Conservation (phyloP, 1,139 yeast species). For the Saccharomyces hybrid region DNA sequence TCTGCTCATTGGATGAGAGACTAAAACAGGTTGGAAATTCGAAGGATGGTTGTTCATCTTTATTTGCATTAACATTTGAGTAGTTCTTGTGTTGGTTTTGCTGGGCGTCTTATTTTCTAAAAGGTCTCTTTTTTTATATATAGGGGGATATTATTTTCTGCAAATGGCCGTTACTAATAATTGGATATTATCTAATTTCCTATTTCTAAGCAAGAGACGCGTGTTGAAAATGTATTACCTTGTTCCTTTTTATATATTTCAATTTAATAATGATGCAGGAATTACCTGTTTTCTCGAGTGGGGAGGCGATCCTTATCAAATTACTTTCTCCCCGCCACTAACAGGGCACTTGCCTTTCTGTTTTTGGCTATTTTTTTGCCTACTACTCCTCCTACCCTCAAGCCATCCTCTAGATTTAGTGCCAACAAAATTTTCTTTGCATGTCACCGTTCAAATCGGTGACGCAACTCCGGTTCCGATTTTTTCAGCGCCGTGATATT, state of each 20-base stretch:
- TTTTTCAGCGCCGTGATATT: not conserved
- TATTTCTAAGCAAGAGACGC: not conserved
- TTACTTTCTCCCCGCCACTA: not conserved
- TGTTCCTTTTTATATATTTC: not conserved
- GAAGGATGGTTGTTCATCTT: not conserved
- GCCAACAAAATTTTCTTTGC: not conserved
- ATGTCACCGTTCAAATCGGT: not conserved
- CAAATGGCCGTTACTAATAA: not conserved
- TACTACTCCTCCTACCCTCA: not conserved
- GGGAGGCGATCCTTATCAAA: not conserved
- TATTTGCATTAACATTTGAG: not conserved
- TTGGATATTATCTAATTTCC: not conserved
- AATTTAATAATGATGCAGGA: not conserved
- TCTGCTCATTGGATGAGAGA: not conserved
- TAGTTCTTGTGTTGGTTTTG: not conserved
- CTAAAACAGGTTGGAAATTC: not conserved
- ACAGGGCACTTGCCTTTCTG: not conserved
- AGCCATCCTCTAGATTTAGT: not conserved
- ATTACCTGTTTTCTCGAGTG: not conserved
- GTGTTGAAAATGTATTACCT: not conserved
- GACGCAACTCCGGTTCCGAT: conserved; percentile 1
- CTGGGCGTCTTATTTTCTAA: not conserved
- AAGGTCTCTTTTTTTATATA: not conserved
- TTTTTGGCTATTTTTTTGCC: not conserved
- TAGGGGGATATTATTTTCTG: not conserved